Base-by-base conservation (phyloP, 192 early-diverging fungal species). In the Allomyces macrogynus region DNA sequence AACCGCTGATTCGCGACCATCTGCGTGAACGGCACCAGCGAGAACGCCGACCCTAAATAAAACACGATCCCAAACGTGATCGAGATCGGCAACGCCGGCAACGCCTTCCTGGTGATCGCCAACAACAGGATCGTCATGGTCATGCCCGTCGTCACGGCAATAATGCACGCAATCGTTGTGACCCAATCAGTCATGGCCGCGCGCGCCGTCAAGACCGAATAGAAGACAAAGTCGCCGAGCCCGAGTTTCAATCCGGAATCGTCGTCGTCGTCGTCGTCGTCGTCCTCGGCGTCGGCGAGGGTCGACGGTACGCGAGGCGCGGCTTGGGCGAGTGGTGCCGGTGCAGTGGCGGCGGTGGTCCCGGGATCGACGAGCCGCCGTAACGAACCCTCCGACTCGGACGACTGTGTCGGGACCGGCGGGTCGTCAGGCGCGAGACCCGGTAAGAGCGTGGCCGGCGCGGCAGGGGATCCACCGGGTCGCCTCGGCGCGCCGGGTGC, bases 211-310 rank as follows among this genome's bases (percentile, higher is more conserved):
- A 92, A 68, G 10, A 92, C 89, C 67, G 82, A 85, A 64, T 92
- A 92, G 68, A 92, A 92, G 5, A 92, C 90, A 80, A 92, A 92
- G 67, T 92, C 90, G 24, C 90, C 90, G 32, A 92, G 67, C 12
- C 90, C 90, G n/a, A 92, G 68, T 68, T 91, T 91, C 49, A 92
- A 66, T 42, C 90, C 90, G 16, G 49, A 57, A n/a, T 57, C 49
- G 12, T 57, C 49, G 49, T 57, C 49, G 49, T 57, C 49, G 12
- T 57, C 49, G 12, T 57, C 49, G 12, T 57, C 49, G 4, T 57
- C 49, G 9, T 57, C n/a, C n/a, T n/a, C 49, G 49, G 49, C 49
- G 20, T 14, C 12, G 4, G 49, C 49, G 12, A 20, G 49, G 12
- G 20, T 20, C 49, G 49, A 57, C 32, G 32, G 32, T 0, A 40